Conservation (phyloP, 768 basidiomycete genomes). For the Suillus clintonianus region DNA sequence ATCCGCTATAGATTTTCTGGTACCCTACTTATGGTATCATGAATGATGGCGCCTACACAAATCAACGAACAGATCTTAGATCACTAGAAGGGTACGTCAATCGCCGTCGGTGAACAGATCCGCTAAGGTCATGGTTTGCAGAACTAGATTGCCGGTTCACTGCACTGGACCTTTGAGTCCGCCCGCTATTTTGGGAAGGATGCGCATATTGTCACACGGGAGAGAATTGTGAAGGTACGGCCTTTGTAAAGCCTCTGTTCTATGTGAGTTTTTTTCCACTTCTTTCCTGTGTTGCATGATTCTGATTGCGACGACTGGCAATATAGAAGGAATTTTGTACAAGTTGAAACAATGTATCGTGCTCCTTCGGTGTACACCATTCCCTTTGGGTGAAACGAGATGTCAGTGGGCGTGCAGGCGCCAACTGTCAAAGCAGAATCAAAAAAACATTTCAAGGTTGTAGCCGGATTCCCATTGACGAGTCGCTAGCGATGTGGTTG, state of each 20-base stretch:
- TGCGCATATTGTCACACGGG: constrained; percentile 37
- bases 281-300: background rate
- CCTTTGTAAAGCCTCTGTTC: constrained; percentile 17
- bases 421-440: too few relatives aligned
- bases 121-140: constrained; percentile 43
- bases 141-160: constrained; percentile 70
- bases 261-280: background rate
- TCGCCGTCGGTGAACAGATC: background rate
- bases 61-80: background rate
- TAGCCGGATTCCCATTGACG: too few relatives aligned
- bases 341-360: too few relatives aligned
- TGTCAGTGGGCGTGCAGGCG: too few relatives aligned
- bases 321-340: background rate
- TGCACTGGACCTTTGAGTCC: constrained; percentile 62
- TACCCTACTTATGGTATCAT: background rate
- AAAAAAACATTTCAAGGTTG: too few relatives aligned
- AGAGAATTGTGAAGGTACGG: constrained; percentile 51
- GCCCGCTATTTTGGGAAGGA: constrained; percentile 66
- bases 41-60: background rate
- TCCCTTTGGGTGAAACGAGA: too few relatives aligned
- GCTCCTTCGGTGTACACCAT: too few relatives aligned
- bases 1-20: background rate
- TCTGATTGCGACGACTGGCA: background rate
- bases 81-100: background rate
- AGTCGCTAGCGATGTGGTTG: too few relatives aligned